Percentiles rank a stretch among this genome's conserved stretches.
Evolutionary conservation across 768 basidiomycete species (phyloP).

Genomic region (Glaciozyma antarctica): DNA sequence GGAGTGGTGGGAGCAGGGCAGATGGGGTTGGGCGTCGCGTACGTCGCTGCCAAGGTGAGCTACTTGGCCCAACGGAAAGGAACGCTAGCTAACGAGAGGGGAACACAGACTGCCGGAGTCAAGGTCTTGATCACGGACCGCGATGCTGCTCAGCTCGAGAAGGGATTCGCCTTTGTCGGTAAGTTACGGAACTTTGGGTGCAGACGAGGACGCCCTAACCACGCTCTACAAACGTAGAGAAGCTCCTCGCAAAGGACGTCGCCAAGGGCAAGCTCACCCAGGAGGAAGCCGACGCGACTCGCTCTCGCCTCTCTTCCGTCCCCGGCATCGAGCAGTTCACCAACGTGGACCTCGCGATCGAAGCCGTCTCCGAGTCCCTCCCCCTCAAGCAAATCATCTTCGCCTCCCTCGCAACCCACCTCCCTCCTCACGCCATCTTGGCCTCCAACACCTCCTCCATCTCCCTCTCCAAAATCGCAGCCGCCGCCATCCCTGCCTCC

Average conservation of each 20-base stretch:
- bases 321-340: slow-evolving; percentile 48
- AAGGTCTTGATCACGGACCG: slow-evolving; percentile 78
- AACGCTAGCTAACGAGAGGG: slow-evolving; percentile 43
- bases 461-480: slow-evolving; percentile 86
- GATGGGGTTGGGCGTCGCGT: slow-evolving; percentile 68
- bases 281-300: slow-evolving; percentile 63
- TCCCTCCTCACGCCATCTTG: slow-evolving; percentile 66
- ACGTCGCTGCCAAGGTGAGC: slow-evolving; percentile 47
- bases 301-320: slow-evolving; percentile 56
- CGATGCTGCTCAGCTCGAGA: slow-evolving; percentile 60
- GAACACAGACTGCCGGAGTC: slow-evolving; percentile 61
- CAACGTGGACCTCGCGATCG: slow-evolving; percentile 83
- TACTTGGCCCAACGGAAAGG: background rate
- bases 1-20: slow-evolving; percentile 51
- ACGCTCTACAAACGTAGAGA: slow-evolving; percentile 46
- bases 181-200: background rate
- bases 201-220: background rate
- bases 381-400: slow-evolving; percentile 72
- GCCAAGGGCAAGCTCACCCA: slow-evolving; percentile 62
- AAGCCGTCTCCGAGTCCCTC: slow-evolving; percentile 84
- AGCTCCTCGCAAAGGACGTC: slow-evolving; percentile 79
- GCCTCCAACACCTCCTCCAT: slow-evolving; percentile 92
- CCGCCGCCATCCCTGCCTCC: slow-evolving; percentile 51
- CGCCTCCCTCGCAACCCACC: slow-evolving; percentile 53
- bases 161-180: slow-evolving; percentile 53